phyloP scores from a whole-genome alignment of 2,329 filamentous ascomycete species.

The Nemania bipapillata region DNA sequence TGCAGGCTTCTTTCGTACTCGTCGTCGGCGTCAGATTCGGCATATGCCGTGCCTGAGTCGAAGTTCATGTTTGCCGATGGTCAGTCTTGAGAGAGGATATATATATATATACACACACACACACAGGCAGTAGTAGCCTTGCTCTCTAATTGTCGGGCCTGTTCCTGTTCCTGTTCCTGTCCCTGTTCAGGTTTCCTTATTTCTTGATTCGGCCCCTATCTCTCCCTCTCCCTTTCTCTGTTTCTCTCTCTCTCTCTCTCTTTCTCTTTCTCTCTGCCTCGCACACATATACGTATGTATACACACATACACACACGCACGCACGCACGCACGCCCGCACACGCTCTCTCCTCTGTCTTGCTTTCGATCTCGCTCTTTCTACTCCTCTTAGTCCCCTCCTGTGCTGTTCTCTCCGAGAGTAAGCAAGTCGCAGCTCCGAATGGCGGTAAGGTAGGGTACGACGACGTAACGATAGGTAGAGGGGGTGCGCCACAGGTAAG shows the following conservation, averaged over 20 bases:
- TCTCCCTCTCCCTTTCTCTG: no score
- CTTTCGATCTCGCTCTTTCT: neutral
- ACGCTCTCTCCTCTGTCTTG: no score
- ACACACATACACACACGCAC: neutral
- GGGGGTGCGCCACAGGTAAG: constrained; percentile 9
- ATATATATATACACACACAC: neutral
- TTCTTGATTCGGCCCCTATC: neutral
- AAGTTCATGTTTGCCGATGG: constrained; percentile 63
- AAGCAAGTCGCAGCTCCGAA: constrained; percentile 8
- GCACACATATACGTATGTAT: neutral
- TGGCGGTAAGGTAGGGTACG: constrained; percentile 15
- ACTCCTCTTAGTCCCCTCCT: neutral
- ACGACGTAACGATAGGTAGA: constrained; percentile 12
- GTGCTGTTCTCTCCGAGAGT: neutral
- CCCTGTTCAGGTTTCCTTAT: neutral
- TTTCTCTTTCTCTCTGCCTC: neutral
- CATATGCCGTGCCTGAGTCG: constrained; percentile 74
- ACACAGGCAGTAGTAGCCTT: neutral
- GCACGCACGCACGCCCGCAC: neutral
- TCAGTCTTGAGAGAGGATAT: neutral
- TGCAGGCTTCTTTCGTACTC: constrained; percentile 81
- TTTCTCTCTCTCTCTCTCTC: constrained; percentile 1
- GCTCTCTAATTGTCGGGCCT: neutral
- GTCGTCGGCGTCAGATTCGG: constrained; percentile 83
- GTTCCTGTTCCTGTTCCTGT: neutral